Percentiles rank a stretch among this genome's conserved stretches.
phyloP scores from a whole-genome alignment of 805 yeast species.

The Isabelozyma gotoi region DNA sequence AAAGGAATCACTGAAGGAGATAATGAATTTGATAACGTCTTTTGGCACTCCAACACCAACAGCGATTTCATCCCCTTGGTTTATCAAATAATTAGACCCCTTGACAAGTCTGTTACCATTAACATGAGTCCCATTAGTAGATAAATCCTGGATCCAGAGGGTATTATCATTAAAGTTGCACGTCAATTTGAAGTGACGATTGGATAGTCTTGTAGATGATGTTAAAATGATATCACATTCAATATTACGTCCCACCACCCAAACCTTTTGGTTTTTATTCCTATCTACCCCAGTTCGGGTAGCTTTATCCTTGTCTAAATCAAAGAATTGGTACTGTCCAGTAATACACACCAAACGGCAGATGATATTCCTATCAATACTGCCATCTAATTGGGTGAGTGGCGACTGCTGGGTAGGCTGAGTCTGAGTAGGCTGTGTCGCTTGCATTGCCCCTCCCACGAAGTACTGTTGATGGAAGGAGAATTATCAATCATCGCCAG shows the following conservation, averaged over 20 bases:
- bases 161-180: constrained; percentile 56
- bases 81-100: constrained; percentile 74
- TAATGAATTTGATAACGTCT: constrained; percentile 59
- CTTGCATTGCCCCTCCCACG: constrained; percentile 14
- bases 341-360: constrained; percentile 61
- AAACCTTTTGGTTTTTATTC: constrained; percentile 35
- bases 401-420: constrained; percentile 41
- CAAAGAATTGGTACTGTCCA: constrained; percentile 51
- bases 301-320: constrained; percentile 34
- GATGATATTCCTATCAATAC: constrained; percentile 32
- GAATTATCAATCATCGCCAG: too few species aligned
- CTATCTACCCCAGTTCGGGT: constrained; percentile 11
- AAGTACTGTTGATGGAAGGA: constrained; percentile 15
- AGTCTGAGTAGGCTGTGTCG: constrained; percentile 31
- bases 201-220: constrained; percentile 63
- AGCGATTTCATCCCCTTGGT: constrained; percentile 91
- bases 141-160: constrained; percentile 66
- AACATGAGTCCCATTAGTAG: constrained; percentile 91
- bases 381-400: constrained; percentile 20
- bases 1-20: constrained; percentile 44
- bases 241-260: constrained; percentile 76
- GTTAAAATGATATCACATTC: constrained; percentile 65
- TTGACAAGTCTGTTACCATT: constrained; percentile 73
- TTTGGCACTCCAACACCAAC: constrained; percentile 82
- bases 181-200: constrained; percentile 72